Evolutionary conservation across 345 rosid genomes (phyloP).

Genomic region (Hibiscus tridactylites): DNA sequence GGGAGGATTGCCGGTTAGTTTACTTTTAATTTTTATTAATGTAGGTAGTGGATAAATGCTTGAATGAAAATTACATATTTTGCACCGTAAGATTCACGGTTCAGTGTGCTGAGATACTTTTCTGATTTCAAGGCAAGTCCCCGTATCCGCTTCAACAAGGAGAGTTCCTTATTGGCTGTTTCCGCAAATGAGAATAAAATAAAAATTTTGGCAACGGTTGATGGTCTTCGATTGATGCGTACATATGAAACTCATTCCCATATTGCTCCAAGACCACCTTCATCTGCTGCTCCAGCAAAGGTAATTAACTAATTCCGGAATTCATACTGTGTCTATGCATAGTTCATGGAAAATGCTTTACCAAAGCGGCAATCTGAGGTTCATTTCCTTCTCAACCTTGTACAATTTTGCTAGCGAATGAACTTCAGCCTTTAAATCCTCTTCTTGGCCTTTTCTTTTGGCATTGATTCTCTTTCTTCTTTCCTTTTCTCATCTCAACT

Average conservation of each 20-base stretch:
- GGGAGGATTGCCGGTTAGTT: slow-evolving; percentile 35
- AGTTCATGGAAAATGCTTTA: background rate
- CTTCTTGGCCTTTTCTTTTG: background rate
- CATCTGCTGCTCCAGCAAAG: slow-evolving; percentile 14
- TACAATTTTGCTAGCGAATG: background rate
- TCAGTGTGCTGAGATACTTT: background rate
- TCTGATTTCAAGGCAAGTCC: slow-evolving; percentile 32
- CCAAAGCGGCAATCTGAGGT: background rate
- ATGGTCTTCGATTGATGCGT: slow-evolving; percentile 27
- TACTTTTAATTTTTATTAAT: background rate
- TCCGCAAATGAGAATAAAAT: slow-evolving; percentile 30
- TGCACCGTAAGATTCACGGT: background rate
- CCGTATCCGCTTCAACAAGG: slow-evolving; percentile 35
- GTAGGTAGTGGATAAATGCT: background rate
- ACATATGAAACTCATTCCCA: slow-evolving; percentile 19
- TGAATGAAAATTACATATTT: background rate
- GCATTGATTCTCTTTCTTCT: background rate
- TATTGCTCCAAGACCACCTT: slow-evolving; percentile 17
- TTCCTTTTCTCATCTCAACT: background rate
- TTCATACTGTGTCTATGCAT: background rate
- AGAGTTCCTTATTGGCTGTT: slow-evolving; percentile 35
- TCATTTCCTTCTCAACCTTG: background rate
- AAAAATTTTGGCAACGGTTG: slow-evolving; percentile 32
- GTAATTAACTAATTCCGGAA: background rate
- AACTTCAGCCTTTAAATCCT: slow-evolving; percentile 2